Evolutionary conservation across 75 land plant species (phyloP).

Genomic region (Sequoia sempervirens): DNA sequence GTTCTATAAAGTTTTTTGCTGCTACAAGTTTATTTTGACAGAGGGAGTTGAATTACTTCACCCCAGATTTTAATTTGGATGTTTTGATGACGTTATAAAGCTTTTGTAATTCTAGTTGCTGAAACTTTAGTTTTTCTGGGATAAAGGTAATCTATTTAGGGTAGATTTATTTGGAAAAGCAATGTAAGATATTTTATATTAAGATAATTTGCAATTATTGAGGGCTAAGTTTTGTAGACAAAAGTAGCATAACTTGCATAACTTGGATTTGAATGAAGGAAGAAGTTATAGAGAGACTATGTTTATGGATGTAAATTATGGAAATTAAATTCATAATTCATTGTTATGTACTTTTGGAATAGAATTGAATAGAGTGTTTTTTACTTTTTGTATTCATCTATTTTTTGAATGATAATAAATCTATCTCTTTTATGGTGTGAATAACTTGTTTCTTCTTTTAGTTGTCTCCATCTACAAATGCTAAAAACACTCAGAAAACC

Average conservation of each 20-base stretch:
- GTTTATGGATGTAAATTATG: neutral
- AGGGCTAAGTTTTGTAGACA: neutral
- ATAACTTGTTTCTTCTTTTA: neutral
- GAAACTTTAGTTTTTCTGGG: neutral
- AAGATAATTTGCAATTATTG: neutral
- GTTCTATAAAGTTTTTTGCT: no score
- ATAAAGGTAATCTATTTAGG: neutral
- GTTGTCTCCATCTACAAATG: neutral
- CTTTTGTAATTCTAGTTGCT: no score
- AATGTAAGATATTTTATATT: neutral
- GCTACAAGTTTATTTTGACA: no score
- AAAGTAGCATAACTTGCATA: neutral
- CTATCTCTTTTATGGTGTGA: neutral
- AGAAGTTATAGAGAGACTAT: no score
- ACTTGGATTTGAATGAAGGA: neutral
- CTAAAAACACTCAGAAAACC: neutral
- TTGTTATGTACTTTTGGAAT: neutral
- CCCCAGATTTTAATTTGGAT: neutral
- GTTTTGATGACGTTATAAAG: neutral
- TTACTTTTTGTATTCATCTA: neutral
- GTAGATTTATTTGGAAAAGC: no score
- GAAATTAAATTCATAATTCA: neutral
- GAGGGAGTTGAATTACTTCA: no score
- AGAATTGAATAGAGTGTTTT: neutral
- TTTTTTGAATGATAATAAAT: neutral